Percentiles rank a stretch among this genome's conserved stretches.
Conservation (phyloP, 495 filamentous ascomycete species). For the Massariosphaeria phaeospora region DNA sequence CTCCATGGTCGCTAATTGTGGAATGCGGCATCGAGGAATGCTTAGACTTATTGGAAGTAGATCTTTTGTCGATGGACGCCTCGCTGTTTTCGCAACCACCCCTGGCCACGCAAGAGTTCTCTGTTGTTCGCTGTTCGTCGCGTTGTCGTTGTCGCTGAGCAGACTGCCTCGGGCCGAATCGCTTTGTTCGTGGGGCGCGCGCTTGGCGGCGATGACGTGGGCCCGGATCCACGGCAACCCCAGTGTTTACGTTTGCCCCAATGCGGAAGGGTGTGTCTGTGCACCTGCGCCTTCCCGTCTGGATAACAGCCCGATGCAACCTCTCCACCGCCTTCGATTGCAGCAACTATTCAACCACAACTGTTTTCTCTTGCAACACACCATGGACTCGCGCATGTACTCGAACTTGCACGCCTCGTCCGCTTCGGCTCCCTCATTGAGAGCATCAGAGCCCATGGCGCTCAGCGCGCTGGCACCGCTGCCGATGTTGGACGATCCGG, state of each 20-base stretch:
- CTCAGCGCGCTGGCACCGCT: constrained; percentile 25
- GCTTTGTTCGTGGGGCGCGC: too few species aligned
- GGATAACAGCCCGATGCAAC: constrained; percentile 39
- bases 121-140: too few species aligned
- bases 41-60: too few species aligned
- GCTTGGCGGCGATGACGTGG: too few species aligned
- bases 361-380: constrained; percentile 44
- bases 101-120: too few species aligned
- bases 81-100: too few species aligned
- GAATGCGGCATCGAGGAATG: too few species aligned
- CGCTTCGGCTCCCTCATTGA: constrained; percentile 43
- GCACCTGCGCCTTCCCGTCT: not conserved
- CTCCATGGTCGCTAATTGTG: too few species aligned
- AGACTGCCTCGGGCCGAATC: too few species aligned
- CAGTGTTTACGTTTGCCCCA: not conserved
- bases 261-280: not conserved
- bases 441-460: constrained; percentile 36
- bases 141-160: too few species aligned
- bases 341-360: constrained; percentile 35
- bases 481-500: constrained; percentile 45
- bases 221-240: not conserved
- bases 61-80: too few species aligned
- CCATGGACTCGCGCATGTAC: constrained; percentile 55
- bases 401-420: constrained; percentile 52
- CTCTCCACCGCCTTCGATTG: constrained; percentile 48